phyloP scores from a whole-genome alignment of 768 basidiomycete genomes.

The Suillus cothurnatus region DNA sequence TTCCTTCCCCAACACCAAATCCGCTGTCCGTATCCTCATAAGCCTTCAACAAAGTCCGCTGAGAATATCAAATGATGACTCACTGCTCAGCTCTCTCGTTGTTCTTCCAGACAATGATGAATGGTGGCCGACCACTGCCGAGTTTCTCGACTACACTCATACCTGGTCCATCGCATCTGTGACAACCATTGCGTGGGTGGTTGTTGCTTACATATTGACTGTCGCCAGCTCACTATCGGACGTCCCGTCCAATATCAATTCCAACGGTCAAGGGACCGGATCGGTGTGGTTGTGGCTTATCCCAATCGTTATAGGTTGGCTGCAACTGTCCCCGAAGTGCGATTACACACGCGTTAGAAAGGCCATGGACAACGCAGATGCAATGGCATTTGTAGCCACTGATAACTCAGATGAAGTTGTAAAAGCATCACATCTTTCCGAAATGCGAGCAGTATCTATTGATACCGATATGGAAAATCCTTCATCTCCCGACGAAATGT shows the following conservation, averaged over 20 bases:
- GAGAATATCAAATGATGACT: slow-evolving; percentile 26
- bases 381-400: slow-evolving; percentile 25
- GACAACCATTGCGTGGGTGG: slow-evolving; percentile 45
- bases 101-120: slow-evolving; percentile 43
- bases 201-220: slow-evolving; percentile 45
- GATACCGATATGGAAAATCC: background rate
- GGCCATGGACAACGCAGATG: slow-evolving; percentile 35
- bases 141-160: slow-evolving; percentile 39
- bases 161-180: slow-evolving; percentile 44
- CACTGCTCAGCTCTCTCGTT: slow-evolving; percentile 42
- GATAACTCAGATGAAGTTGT: background rate
- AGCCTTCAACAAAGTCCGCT: slow-evolving; percentile 47
- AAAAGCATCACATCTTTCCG: slow-evolving; percentile 3
- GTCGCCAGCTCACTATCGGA: slow-evolving; percentile 32
- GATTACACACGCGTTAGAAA: slow-evolving; percentile 32
- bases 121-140: slow-evolving; percentile 41
- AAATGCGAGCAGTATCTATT: slow-evolving; percentile 6
- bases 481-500: slow-evolving; percentile 26
- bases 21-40: slow-evolving; percentile 37
- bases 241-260: slow-evolving; percentile 24
- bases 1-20: slow-evolving; percentile 24
- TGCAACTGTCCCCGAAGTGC: slow-evolving; percentile 43
- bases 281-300: slow-evolving; percentile 48
- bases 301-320: slow-evolving; percentile 43
- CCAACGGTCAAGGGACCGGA: slow-evolving; percentile 41